Evolutionary conservation across 139 green algal genomes (phyloP), one percentile per base, ranked within the genome.

Genomic region (Chlamydomonas schloesseri): DNA sequence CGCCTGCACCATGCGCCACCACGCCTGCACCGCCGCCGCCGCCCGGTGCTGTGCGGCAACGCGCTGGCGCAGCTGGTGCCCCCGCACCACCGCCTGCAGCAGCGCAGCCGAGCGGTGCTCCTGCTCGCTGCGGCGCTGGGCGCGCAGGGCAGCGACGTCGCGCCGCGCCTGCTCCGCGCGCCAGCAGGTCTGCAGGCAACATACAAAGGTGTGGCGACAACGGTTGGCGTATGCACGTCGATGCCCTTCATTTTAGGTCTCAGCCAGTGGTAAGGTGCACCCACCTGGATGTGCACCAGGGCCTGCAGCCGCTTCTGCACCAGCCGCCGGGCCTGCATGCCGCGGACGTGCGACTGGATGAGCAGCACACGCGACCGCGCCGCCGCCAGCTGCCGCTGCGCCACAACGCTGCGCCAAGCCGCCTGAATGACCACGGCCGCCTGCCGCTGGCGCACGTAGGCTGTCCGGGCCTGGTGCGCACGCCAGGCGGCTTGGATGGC

Each of bases 361-460:
- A 37, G 71, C n/a, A 79, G 15, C 4, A 50, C n/a, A 4, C 10
- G 33, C 29, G 29, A 6, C 28, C 47, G 47, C 9, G 42, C 18
- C 26, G 55, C 15, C 21, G 33, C 60, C 50, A 90, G 76, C 29
- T 62, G 47, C 47, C 67, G 81, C 33, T 83, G 84, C 31, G 71
- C 88, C 71, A 75, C 62, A 23, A 58, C 58, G 6, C 88, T 90
- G 18, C 94, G 81, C 76, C 81, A 91, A 0, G 67, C 72, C 26
- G 93, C 89, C 86, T 96, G 91, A 15, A 93, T 20, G 20, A 46
- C 20, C 6, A 23, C 28, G 3, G 42, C 71, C 3, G 71, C 71
- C 18, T 24, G 13, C 11, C 42, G 71, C 8, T 36, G 42, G 5
- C 23, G 42, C 42, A 28, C 26, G 42, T 42, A 77, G 6, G 47